Conservation (phyloP, 805 yeast genomes). For the Torulaspora quercuum region DNA sequence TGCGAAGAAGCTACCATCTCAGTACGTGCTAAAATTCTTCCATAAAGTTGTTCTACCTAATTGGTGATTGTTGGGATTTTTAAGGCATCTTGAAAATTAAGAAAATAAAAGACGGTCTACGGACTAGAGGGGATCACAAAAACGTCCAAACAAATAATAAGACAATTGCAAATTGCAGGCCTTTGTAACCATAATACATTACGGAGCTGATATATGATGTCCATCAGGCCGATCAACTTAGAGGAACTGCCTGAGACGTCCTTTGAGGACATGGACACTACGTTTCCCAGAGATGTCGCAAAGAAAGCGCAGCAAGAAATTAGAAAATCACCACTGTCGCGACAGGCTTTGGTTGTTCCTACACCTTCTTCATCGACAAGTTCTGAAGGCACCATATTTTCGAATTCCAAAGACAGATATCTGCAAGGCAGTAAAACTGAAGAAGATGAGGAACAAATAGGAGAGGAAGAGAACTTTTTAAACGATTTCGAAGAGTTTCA, state of each 20-base stretch:
- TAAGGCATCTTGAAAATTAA: conserved; percentile 4
- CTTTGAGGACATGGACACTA: conserved; percentile 34
- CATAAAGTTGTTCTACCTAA: neutral
- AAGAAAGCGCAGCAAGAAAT: conserved; percentile 4
- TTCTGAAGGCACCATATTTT: conserved; percentile 33
- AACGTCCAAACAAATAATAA: neutral
- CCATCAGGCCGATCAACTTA: conserved; percentile 20
- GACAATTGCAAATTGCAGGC: neutral
- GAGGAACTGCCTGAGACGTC: conserved; percentile 32
- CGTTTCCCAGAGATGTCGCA: conserved; percentile 18
- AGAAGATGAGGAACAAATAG: conserved; percentile 20
- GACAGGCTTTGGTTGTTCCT: conserved; percentile 11
- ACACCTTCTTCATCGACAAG: conserved; percentile 31
- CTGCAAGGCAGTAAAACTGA: conserved; percentile 18
- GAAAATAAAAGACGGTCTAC: neutral
- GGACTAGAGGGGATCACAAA: conserved; percentile 8
- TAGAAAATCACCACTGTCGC: conserved; percentile 14
- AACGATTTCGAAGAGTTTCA: conserved; percentile 33
- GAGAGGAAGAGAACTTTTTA: conserved; percentile 27
- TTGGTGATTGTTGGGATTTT: neutral
- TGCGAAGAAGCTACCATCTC: conserved; percentile 1
- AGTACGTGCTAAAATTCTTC: conserved; percentile 1
- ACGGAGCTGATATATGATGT: conserved; percentile 13
- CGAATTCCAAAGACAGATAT: conserved; percentile 19
- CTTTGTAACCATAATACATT: neutral